Percentiles rank a stretch among this genome's conserved stretches.
These are phyloP conservation scores for Termitomyces titanicus DNA, from an alignment of 768 basidiomycete species.

Conservation along the genomic window DNA sequence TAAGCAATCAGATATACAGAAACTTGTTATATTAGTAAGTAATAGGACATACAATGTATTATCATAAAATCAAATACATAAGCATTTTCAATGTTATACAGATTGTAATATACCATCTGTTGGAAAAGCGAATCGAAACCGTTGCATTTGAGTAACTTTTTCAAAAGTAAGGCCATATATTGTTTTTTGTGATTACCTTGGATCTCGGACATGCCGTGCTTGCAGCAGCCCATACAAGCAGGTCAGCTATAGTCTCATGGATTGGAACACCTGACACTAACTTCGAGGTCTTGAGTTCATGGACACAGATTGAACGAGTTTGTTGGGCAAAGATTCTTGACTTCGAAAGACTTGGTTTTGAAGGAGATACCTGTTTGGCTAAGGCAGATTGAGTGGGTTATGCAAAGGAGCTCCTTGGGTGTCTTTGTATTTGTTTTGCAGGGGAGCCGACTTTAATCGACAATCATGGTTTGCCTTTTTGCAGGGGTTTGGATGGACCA, in stretches of 20 bases:
- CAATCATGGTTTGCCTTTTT: conserved; percentile 24
- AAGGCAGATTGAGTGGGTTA: conserved; percentile 17
- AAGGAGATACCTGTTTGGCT: conserved; percentile 16
- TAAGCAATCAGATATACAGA: too few species aligned
- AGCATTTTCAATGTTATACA: too few species aligned
- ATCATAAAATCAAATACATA: too few species aligned
- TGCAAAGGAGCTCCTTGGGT: conserved; percentile 7
- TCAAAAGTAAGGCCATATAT: too few species aligned
- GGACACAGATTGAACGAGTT: conserved; percentile 28
- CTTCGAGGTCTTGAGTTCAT: conserved; percentile 26
- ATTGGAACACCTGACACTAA: conserved; percentile 12
- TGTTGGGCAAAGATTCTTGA: conserved; percentile 26
- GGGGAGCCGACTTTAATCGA: conserved; percentile 32
- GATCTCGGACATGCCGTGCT: too few species aligned
- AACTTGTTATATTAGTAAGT: too few species aligned
- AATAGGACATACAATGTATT: too few species aligned
- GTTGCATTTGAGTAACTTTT: too few species aligned
- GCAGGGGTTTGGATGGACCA: conserved; percentile 5
- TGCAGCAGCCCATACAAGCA: too few species aligned
- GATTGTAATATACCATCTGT: too few species aligned
- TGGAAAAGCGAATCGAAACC: too few species aligned
- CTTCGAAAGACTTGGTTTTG: conserved; percentile 13
- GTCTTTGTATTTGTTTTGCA: conserved; percentile 5
- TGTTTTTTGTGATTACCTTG: too few species aligned
- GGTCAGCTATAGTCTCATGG: neutral